Evolutionary conservation across 805 yeast species (phyloP), one percentile per base, ranked within the genome.

Genomic region (Saturnispora mendoncae): DNA sequence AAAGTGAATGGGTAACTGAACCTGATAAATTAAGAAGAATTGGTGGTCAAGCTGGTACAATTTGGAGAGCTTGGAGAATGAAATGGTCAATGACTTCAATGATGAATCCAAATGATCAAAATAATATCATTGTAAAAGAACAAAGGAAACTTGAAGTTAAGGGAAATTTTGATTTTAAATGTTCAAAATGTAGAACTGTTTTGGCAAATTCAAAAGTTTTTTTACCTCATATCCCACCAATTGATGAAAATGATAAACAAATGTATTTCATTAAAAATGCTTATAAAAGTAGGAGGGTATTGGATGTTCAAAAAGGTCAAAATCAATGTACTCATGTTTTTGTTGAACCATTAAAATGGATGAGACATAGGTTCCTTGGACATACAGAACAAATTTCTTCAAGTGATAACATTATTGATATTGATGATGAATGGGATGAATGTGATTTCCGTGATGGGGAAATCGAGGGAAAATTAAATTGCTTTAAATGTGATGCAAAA

Each of bases 281-380:
- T 1, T 76, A 76, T 19, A 69, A 75, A 46, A 72, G 80, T 18
- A 69, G 73, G 48, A 65, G 85, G 51, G 72, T 81, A 30, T 67
- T 79, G 26, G 74, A 76, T 36, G 67, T 70, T 4, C 71, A 73
- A 48, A 70, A 68, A 29, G 87, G 81, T 0, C 68, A 80, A 23
- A 57, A 63, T 18, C 60, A 57, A 4, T 90, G 98, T 60, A 83
- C 94, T 6, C 96, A 88, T 58, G 81, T 68, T 56, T 92, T 87
- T 52, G 67, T 84, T 23, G 97, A 92, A 60, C 97, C 97, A 0
- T 63, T 90, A 40, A 69, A 69, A 26, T 92, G 98, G 98, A 92
- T 92, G 98, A 74, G 80, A 45, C 65, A 67, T 4, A 95, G 85
- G 57, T 64, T 39, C 12, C 21, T 39, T 10, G 42, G 38, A 7